Evolutionary conservation across 176 grass and related monocot species (phyloP), one percentile per base, ranked within the genome.

Genomic region (Phoenix dactylifera): DNA sequence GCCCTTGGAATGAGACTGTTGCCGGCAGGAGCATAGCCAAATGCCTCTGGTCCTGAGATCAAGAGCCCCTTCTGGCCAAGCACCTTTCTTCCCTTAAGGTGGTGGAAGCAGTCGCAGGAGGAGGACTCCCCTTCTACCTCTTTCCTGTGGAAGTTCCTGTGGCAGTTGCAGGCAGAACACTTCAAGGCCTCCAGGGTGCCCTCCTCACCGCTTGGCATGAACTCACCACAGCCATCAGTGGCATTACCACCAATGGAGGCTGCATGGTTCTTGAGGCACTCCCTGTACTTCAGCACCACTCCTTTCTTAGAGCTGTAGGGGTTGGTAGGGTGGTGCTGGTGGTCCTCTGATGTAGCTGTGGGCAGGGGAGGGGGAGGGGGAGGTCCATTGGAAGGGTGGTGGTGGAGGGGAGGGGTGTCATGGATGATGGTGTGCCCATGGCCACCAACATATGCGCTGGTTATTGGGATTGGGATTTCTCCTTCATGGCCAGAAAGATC

Each of bases 61-160:
- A 30, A 24, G 57, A 24, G 19, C 10, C 61, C 61, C 18, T 24
- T 64, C 61, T 23, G 32, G 18, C 61, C 39, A 19, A 24, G 0
- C n/a, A 60, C 5, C 58, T 63, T 63, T 10, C 32, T 63, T 29
- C 32, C 32, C 18, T 15, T 23, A 7, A 63, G 18, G 9, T 24
- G 29, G 60, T 49, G 60, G 60, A 63, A 63, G 60, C 32, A 63
- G 32, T 63, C 60, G 15, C 32, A 63, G 0, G 60, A 63, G 26
- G 26, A 61, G 61, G 61, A 23, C 61, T 64, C 61, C 18, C 64
- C 64, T 32, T 54, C 26, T 18, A 50, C 22, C 64, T 67, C 64
- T 54, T 67, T 67, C 26, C 64, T 67, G 64, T 67, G 64, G 64
- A 67, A 67, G 51, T 67, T 67, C 64, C 64, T 55, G 24, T 67